phyloP scores from a whole-genome alignment of 2,329 filamentous ascomycete genomes.

The Xylaria sp. region DNA sequence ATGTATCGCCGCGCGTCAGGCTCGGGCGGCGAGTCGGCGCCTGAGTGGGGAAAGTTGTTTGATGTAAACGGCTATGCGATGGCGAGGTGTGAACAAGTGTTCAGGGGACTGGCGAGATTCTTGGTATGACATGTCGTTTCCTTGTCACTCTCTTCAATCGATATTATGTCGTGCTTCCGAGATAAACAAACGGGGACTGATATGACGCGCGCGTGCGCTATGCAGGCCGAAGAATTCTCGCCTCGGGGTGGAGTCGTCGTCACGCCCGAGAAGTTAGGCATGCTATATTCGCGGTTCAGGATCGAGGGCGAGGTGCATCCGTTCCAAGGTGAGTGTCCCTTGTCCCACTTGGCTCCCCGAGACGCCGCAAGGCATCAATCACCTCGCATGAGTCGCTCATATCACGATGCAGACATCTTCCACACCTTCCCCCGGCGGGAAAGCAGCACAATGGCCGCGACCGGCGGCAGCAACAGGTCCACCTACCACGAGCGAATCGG shows the following conservation, averaged over 20 bases:
- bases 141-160: background rate
- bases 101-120: constrained; percentile 75
- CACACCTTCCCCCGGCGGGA: constrained; percentile 38
- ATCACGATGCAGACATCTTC: constrained; percentile 49
- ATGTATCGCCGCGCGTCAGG: constrained; percentile 24
- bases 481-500: constrained; percentile 56
- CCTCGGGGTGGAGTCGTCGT: constrained; percentile 73
- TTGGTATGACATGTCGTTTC: constrained; percentile 58
- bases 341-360: background rate
- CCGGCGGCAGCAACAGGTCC: constrained; percentile 1
- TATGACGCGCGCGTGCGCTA: background rate
- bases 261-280: constrained; percentile 74
- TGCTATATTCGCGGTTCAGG: constrained; percentile 72
- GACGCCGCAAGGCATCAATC: background rate
- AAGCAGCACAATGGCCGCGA: constrained; percentile 26
- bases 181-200: background rate
- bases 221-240: constrained; percentile 70
- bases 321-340: constrained; percentile 62
- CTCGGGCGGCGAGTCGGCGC: constrained; percentile 16
- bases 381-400: constrained; percentile 3
- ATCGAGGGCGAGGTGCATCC: constrained; percentile 70
- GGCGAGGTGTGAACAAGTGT: constrained; percentile 69
- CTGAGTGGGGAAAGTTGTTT: constrained; percentile 76
- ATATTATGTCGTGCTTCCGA: background rate
- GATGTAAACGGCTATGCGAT: constrained; percentile 71